Conservation (phyloP, 2,329 filamentous ascomycete species). For the Xylariaceae sp. region DNA sequence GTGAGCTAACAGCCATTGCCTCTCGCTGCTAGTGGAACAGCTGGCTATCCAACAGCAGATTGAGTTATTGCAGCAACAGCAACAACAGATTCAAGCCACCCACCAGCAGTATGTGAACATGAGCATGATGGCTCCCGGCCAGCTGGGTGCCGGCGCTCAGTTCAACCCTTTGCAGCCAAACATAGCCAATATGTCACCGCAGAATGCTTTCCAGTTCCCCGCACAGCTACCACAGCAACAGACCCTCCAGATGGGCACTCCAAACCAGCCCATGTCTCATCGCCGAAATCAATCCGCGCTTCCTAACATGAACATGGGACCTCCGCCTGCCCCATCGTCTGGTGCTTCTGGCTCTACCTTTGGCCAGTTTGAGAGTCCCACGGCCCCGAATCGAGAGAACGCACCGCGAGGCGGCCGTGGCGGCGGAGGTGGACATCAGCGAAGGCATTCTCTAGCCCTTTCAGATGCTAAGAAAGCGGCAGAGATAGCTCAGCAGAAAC, state of each 20-base stretch:
- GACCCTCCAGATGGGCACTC: slow-evolving; percentile 69
- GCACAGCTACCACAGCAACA: slow-evolving; percentile 62
- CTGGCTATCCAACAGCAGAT: slow-evolving; percentile 97
- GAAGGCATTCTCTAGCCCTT: slow-evolving; percentile 89
- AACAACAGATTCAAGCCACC: slow-evolving; percentile 93
- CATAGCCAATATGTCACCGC: slow-evolving; percentile 73
- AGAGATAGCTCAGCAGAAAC: slow-evolving; percentile 92
- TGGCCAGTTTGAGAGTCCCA: slow-evolving; percentile 70
- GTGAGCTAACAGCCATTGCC: slow-evolving; percentile 17
- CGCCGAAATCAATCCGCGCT: slow-evolving; percentile 97
- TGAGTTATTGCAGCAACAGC: slow-evolving; percentile 93
- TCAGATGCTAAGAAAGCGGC: slow-evolving; percentile 97
- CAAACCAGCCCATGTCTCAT: slow-evolving; percentile 78
- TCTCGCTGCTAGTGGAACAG: slow-evolving; percentile 73
- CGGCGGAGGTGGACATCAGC: slow-evolving; percentile 75
- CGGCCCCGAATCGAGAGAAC: slow-evolving; percentile 63
- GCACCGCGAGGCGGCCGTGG: slow-evolving; percentile 64
- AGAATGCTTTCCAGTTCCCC: slow-evolving; percentile 86
- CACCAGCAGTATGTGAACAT: slow-evolving; percentile 98
- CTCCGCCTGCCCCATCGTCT: slow-evolving; percentile 85
- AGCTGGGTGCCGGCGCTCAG: slow-evolving; percentile 66
- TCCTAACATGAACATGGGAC: slow-evolving; percentile 86
- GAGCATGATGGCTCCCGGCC: slow-evolving; percentile 86
- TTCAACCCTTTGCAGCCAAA: slow-evolving; percentile 77
- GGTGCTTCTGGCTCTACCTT: slow-evolving; percentile 77